Evolutionary conservation across 1,284 basidiomycete genomes (phyloP), one percentile per base, ranked within the genome.

Genomic region (Tylopilus sp.): DNA sequence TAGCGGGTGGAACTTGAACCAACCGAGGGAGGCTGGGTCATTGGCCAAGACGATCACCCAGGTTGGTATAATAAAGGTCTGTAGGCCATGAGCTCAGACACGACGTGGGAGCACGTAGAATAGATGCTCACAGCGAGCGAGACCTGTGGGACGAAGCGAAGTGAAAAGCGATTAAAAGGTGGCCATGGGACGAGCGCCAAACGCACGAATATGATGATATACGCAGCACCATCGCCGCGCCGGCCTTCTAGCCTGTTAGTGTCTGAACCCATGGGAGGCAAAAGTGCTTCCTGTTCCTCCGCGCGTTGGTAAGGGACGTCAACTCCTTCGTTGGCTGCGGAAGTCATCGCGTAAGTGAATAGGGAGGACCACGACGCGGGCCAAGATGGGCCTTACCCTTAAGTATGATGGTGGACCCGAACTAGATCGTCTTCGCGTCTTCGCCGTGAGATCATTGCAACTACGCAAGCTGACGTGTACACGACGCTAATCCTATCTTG

Each of bases 1-100:
- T 2, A 77, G 64, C 0, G 84, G 85, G 58, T 88, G 86, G 57
- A 77, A 77, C 6, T 75, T 74, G 63, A 86, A 88, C 78, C 81
- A 82, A 15, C 78, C 77, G 3, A 77, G 65, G 1, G 66, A 60
- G 18, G 61, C 57, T 2, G 81, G 82, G 50, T 77, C 59, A 48
- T 76, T 81, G 50, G 63, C 66, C 39, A 85, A 62, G 33, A 83
- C 63, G 46, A 73, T 68, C n/a, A 64, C 52, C 82, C 84, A 85
- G n/a, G 81, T 77, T 37, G 72, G 49, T 14, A 72, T 38, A 15
- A 72, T 58, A 57, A 82, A 71, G 39, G 77, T 59, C 81, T 83
- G 52, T 7, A 33, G 26, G 9, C 2, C 1, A 11, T 21, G 35
- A 24, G 8, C 26, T 62, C 47, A 58, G 47, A 59, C 44, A 39